A percentile compares a stretch with the other conserved stretches of the same genome.
phyloP scores from a whole-genome alignment of 257 asterid genomes.

The Primulina huaijiensis region DNA sequence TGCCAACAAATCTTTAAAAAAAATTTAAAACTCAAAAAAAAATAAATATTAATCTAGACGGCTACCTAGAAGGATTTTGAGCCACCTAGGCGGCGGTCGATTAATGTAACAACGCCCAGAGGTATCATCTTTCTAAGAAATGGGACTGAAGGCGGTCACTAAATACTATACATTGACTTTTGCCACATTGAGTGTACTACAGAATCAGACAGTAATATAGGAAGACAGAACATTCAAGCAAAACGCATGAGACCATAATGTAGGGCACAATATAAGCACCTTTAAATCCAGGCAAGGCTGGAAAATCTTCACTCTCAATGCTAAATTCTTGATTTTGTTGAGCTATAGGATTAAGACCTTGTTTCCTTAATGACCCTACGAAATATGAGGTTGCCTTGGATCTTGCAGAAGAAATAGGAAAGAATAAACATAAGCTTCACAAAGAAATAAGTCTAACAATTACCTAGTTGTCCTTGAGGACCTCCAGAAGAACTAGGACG shows the following conservation, averaged over 20 bases:
- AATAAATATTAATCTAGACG: too few relatives aligned
- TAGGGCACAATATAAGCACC: slow-evolving; percentile 43
- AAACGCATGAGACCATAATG: background rate
- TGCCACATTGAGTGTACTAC: slow-evolving; percentile 8
- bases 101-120: too few relatives aligned
- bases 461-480: slow-evolving; percentile 93
- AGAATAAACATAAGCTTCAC: slow-evolving; percentile 19
- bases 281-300: slow-evolving; percentile 95
- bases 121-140: too few relatives aligned
- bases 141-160: too few relatives aligned
- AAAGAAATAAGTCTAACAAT: slow-evolving; percentile 24
- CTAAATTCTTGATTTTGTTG: slow-evolving; percentile 99
- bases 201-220: slow-evolving; percentile 11
- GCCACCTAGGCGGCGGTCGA: too few relatives aligned
- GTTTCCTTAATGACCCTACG: slow-evolving; percentile 88
- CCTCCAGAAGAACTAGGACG: slow-evolving; percentile 99
- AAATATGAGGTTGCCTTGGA: slow-evolving; percentile 25
- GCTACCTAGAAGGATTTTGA: too few relatives aligned
- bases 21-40: too few relatives aligned
- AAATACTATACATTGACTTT: background rate
- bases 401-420: slow-evolving; percentile 25
- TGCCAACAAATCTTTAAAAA: too few relatives aligned
- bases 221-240: background rate
- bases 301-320: slow-evolving; percentile 98
- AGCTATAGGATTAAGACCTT: slow-evolving; percentile 75